phyloP scores from a whole-genome alignment of 2,329 filamentous ascomycete species.

The Epichloe gansuensis region DNA sequence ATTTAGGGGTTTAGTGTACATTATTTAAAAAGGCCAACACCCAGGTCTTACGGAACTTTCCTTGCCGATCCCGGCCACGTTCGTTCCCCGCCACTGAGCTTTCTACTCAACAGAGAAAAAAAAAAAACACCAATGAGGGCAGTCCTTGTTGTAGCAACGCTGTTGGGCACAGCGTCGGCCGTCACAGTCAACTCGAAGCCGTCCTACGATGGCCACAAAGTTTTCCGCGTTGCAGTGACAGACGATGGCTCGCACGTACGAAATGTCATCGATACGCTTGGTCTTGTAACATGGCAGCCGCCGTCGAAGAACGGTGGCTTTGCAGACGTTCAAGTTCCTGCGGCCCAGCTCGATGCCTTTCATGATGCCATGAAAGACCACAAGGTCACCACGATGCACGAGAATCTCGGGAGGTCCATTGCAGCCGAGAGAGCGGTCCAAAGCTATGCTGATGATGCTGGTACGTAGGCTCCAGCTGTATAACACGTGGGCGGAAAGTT shows the following conservation, averaged over 20 bases:
- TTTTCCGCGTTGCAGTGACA: conserved; percentile 26
- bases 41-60: too few species aligned
- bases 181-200: conserved; percentile 6
- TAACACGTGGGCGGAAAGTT: too few species aligned
- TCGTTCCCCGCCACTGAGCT: too few species aligned
- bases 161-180: background rate
- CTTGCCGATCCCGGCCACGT: too few species aligned
- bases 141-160: background rate
- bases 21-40: too few species aligned
- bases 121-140: too few species aligned
- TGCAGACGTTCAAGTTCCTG: conserved; percentile 29
- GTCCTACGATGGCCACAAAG: conserved; percentile 31
- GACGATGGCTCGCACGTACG: conserved; percentile 19
- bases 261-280: conserved; percentile 20
- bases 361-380: conserved; percentile 17
- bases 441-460: conserved; percentile 16
- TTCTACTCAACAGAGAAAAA: too few species aligned
- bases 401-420: conserved; percentile 27
- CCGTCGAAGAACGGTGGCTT: conserved; percentile 18
- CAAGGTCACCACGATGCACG: conserved; percentile 23
- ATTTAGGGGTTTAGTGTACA: too few species aligned
- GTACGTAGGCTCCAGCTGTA: conserved; percentile 8
- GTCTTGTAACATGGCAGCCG: conserved; percentile 25
- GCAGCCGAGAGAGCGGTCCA: conserved; percentile 15
- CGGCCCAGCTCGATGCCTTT: conserved; percentile 22